Conservation (phyloP, 129 eudicot genomes). For the Saposhnikovia divaricata region DNA sequence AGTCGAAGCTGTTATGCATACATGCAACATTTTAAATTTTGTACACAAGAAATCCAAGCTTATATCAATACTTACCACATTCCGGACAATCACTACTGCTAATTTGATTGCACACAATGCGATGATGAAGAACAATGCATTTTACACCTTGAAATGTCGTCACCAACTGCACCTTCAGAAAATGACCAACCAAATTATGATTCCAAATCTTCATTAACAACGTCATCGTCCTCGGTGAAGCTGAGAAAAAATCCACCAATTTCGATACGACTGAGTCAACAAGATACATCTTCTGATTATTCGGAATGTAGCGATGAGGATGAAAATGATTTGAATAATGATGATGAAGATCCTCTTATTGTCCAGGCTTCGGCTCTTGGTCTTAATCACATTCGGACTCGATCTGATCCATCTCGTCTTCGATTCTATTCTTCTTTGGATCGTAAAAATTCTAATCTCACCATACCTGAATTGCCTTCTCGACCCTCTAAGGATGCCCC, state of each 20-base stretch:
- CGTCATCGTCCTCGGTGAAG: conserved; percentile 40
- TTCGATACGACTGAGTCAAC: conserved; percentile 38
- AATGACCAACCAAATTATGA: conserved; percentile 21
- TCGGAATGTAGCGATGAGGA: conserved; percentile 25
- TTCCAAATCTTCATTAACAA: conserved; percentile 21
- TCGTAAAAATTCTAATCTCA: conserved; percentile 26
- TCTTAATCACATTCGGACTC: conserved; percentile 73
- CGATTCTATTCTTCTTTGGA: conserved; percentile 31
- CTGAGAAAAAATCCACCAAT: conserved; percentile 62
- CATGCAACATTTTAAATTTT: no score
- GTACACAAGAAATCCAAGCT: neutral
- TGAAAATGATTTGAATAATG: conserved; percentile 6
- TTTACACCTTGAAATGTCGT: conserved; percentile 17
- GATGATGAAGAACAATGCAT: neutral
- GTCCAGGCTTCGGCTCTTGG: conserved; percentile 59
- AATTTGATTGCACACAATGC: conserved; percentile 1
- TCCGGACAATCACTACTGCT: neutral
- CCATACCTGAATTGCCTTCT: conserved; percentile 8
- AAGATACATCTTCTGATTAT: conserved; percentile 21
- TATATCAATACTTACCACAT: neutral
- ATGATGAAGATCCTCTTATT: conserved; percentile 37
- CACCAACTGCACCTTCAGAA: conserved; percentile 23
- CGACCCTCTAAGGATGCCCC: conserved; percentile 14
- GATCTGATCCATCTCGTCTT: conserved; percentile 46
- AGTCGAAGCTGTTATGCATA: no score